Conservation (phyloP, 257 asterid species). For the Marsdenia floribunda region DNA sequence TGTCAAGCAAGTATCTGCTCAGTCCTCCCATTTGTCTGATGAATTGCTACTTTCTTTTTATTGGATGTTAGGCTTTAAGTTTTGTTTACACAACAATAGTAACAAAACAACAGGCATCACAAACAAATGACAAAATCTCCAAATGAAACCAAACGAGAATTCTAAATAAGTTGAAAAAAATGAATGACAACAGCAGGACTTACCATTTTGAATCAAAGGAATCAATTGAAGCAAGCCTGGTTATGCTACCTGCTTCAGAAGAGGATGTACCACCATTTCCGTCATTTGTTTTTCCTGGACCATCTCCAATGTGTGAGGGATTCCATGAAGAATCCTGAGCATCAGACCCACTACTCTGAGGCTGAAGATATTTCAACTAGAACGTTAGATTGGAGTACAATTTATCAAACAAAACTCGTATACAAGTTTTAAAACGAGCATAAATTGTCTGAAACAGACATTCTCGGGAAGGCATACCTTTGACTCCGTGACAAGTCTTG, state of each 20-base stretch:
- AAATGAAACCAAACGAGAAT: not conserved
- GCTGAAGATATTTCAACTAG: constrained; percentile 27
- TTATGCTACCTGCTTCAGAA: constrained; percentile 70
- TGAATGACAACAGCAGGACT: constrained; percentile 3
- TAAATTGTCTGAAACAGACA: not conserved
- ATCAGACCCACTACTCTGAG: constrained; percentile 42
- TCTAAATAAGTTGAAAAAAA: not conserved
- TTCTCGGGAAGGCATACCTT: constrained; percentile 39
- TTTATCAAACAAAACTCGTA: not conserved
- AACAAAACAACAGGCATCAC: not conserved
- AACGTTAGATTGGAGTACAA: not conserved
- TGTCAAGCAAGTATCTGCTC: not conserved
- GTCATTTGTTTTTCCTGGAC: constrained; percentile 46
- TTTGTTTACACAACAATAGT: not conserved
- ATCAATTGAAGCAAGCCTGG: constrained; percentile 95
- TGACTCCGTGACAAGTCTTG: constrained; percentile 62
- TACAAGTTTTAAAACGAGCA: not conserved
- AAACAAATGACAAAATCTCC: not conserved
- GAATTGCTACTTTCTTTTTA: not conserved
- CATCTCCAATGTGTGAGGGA: constrained; percentile 70
- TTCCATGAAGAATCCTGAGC: constrained; percentile 82
- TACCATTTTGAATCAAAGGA: constrained; percentile 97
- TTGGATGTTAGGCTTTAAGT: not conserved
- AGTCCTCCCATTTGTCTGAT: not conserved
- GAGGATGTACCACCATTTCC: constrained; percentile 50